Evolutionary conservation across 2,329 filamentous ascomycete genomes (phyloP).

Genomic region (Phialophora expanda): DNA sequence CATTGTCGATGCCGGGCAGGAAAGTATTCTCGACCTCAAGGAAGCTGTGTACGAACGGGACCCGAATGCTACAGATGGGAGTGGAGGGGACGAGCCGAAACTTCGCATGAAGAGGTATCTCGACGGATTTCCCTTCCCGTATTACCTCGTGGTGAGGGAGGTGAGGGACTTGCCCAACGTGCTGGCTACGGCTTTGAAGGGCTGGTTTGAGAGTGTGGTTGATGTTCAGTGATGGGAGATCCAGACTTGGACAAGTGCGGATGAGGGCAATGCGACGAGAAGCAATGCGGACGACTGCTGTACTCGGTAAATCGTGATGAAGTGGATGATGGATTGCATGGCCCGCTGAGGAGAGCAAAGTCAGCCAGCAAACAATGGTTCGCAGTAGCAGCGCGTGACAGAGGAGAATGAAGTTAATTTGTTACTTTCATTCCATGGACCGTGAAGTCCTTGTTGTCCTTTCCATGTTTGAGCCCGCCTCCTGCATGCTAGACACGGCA

Average conservation of each 20-base stretch:
- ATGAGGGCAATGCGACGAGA: background rate
- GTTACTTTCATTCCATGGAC: too few species aligned
- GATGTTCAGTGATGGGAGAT: constrained; percentile 23
- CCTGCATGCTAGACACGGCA: too few species aligned
- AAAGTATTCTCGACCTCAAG: constrained; percentile 80
- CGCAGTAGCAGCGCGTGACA: too few species aligned
- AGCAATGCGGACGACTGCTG: too few species aligned
- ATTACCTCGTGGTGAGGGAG: constrained; percentile 93
- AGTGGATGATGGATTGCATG: too few species aligned
- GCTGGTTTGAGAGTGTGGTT: constrained; percentile 86
- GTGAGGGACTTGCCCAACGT: constrained; percentile 89
- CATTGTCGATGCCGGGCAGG: constrained; percentile 74
- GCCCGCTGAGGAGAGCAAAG: too few species aligned
- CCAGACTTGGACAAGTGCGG: background rate
- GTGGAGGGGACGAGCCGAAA: constrained; percentile 61
- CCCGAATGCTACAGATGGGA: constrained; percentile 37
- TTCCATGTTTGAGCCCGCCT: too few species aligned
- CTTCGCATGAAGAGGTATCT: constrained; percentile 89
- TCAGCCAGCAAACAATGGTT: too few species aligned
- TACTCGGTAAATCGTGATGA: too few species aligned
- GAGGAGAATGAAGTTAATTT: too few species aligned
- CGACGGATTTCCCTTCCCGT: constrained; percentile 94
- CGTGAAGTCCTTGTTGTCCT: too few species aligned
- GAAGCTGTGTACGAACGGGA: constrained; percentile 81
- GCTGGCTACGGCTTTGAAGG: constrained; percentile 83